phyloP scores from a whole-genome alignment of 768 basidiomycete species.

The Gymnopilus dilepis region DNA sequence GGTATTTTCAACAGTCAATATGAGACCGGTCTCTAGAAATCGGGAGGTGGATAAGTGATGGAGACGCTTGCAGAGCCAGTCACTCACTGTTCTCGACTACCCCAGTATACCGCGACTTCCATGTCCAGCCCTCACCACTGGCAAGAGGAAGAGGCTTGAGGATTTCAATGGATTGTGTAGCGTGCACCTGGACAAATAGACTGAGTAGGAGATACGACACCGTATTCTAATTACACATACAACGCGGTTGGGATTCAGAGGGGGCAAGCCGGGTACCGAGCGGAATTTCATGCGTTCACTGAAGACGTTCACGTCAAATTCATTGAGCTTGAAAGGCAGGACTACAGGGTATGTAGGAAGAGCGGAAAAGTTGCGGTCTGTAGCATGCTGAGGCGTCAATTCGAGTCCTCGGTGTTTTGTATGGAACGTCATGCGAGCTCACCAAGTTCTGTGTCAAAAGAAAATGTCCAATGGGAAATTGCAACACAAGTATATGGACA shows the following conservation, averaged over 20 bases:
- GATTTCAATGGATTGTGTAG: conserved; percentile 78
- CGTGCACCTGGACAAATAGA: conserved; percentile 63
- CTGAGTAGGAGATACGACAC: neutral
- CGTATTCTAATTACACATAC: conserved; percentile 45
- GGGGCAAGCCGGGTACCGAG: conserved; percentile 69
- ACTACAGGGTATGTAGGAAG: conserved; percentile 90
- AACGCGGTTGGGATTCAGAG: conserved; percentile 69
- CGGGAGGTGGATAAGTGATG: neutral
- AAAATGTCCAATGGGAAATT: neutral
- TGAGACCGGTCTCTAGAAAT: conserved; percentile 70
- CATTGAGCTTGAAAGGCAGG: conserved; percentile 70
- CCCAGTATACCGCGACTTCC: conserved; percentile 67
- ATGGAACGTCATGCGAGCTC: conserved; percentile 7
- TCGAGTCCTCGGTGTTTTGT: neutral
- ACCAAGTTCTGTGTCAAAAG: conserved; percentile 57
- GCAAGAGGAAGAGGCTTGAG: conserved; percentile 77
- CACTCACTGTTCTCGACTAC: conserved; percentile 82
- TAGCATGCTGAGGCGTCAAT: neutral
- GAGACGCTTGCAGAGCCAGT: neutral
- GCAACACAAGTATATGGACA: neutral
- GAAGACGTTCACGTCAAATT: conserved; percentile 75
- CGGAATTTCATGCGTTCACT: conserved; percentile 49
- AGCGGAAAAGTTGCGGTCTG: conserved; percentile 61
- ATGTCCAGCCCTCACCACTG: conserved; percentile 81
- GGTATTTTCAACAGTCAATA: conserved; percentile 65